phyloP scores from a whole-genome alignment of 345 rosid genomes.

The Dimocarpus longan region DNA sequence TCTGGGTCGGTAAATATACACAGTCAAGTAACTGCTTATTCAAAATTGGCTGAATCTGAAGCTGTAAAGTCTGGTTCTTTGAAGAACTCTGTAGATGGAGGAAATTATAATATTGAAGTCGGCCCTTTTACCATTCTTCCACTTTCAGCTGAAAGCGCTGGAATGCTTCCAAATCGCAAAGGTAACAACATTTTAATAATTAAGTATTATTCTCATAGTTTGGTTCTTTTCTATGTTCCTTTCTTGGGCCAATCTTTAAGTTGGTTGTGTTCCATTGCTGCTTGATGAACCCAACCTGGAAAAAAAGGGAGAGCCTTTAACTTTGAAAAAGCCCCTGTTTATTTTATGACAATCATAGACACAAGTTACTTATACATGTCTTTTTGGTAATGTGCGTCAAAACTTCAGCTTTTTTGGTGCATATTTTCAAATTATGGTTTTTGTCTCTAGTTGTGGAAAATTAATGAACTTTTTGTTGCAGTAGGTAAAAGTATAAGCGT shows the following conservation, averaged over 20 bases:
- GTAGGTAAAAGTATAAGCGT: not conserved
- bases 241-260: not conserved
- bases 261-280: not conserved
- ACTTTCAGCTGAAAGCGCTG: constrained; percentile 84
- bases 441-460: constrained; percentile 6
- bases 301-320: not conserved
- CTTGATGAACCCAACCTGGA: not conserved
- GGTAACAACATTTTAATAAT: constrained; percentile 37
- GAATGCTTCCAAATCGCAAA: constrained; percentile 60
- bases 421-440: not conserved
- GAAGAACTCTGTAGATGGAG: constrained; percentile 29
- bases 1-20: constrained; percentile 48
- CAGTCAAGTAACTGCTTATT: constrained; percentile 70
- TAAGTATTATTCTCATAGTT: not conserved
- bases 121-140: constrained; percentile 60
- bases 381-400: not conserved
- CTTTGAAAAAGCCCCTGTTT: not conserved
- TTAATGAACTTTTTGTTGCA: not conserved
- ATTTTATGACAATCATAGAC: not conserved
- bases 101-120: constrained; percentile 34
- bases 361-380: not conserved
- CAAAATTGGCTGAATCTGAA: constrained; percentile 60
- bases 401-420: not conserved
- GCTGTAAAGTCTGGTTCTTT: constrained; percentile 31
- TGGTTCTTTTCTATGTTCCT: not conserved